Percentiles rank a stretch among this genome's conserved stretches.
Conservation (phyloP, 495 filamentous ascomycete genomes). For the Darksidea phi region DNA sequence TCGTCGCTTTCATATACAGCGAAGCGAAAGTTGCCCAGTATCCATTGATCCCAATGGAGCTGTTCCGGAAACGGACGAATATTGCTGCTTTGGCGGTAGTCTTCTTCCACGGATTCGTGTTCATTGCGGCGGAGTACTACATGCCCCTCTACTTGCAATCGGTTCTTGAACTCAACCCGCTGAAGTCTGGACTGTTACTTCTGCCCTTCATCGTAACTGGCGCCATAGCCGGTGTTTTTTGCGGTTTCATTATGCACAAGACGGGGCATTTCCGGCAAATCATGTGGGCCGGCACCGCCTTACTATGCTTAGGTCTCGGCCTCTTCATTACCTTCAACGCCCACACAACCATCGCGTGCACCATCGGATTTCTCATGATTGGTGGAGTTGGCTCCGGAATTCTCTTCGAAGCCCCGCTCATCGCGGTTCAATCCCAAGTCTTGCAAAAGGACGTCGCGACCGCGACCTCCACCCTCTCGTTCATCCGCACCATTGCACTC, state of each 20-base stretch:
- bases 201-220: conserved; percentile 54
- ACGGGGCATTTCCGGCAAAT: conserved; percentile 62
- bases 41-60: conserved; percentile 42
- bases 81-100: conserved; percentile 44
- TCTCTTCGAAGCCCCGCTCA: conserved; percentile 42
- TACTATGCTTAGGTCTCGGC: conserved; percentile 54
- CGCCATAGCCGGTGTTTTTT: conserved; percentile 50
- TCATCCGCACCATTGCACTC: conserved; percentile 39
- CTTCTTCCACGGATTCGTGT: conserved; percentile 52
- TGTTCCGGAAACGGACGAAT: conserved; percentile 41
- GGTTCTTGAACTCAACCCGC: conserved; percentile 50
- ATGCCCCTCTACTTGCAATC: conserved; percentile 60
- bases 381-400: conserved; percentile 40
- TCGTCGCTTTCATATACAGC: conserved; percentile 40
- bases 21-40: conserved; percentile 41
- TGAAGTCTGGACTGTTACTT: conserved; percentile 54
- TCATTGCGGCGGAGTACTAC: conserved; percentile 57
- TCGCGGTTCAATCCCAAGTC: conserved; percentile 41
- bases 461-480: conserved; percentile 40
- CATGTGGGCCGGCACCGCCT: conserved; percentile 50
- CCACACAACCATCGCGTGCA: conserved; percentile 45
- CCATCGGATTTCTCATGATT: conserved; percentile 44
- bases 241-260: conserved; percentile 57
- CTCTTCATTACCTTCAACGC: conserved; percentile 52
- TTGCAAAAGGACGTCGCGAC: conserved; percentile 39